Evolutionary conservation across 164 flowering plant species (phyloP), one percentile per base, ranked within the genome.

Genomic region (Vitis riparia): DNA sequence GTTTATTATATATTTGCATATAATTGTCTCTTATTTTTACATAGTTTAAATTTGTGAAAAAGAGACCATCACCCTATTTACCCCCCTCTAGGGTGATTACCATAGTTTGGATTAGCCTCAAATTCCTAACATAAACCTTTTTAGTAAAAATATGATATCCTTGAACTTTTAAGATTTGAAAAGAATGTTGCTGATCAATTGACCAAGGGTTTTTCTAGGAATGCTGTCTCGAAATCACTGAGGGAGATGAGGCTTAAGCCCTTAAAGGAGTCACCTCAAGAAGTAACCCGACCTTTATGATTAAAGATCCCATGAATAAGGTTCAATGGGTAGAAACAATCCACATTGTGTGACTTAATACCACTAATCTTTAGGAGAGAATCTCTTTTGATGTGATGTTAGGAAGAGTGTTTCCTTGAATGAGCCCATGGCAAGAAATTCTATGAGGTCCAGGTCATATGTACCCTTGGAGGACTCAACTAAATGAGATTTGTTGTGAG

Each of bases 401-500:
- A 62, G 44, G 64, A 50, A 27, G 11, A 51, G n/a, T 49, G 14
- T 62, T 32, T 7, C 27, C n/a, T 49, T 62, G 37, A 62, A 62
- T 62, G 14, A 62, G 50, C 15, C 50, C 9, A 5, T 32, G n/a
- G 51, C 16, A 30, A 1, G 48, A 32, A 62, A 8, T 63, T 17
- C 52, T 16, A 19, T 1, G 17, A n/a, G 16, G 13, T 50, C 16
- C 3, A 15, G 32, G 11, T 29, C 27, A 23, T 23, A 63, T 30
- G 7, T 3, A n/a, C n/a, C 66, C 66, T 47, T 63, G 16, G 66
- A 17, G 66, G 55, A 63, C 29, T 63, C 15, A 48, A 53, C 66
- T 63, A 63, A 8, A 29, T 63, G 55, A 49, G 66, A 63, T 53
- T 8, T 5, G 55, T 63, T 16, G 30, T 63, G 55, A 32, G 66